Evolutionary conservation across 139 green algal genomes (phyloP), one percentile per base, ranked within the genome.

Genomic region (Medakamo hakoo): DNA sequence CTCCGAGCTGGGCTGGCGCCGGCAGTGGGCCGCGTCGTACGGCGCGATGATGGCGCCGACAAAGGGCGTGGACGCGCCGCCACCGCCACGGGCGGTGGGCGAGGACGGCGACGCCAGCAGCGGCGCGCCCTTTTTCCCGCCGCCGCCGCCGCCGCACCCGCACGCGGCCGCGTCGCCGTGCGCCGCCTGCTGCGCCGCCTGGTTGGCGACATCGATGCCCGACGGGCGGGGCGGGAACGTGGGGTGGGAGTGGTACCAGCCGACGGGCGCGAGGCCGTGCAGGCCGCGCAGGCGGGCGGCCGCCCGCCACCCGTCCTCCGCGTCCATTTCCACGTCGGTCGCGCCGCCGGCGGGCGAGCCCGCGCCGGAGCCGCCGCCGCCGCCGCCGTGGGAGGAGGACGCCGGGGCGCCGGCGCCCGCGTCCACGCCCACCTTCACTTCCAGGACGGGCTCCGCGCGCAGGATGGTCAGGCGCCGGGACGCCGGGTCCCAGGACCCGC

Each of bases 171-270:
- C 30, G 57, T 55, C 18, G 57, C 69, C 19, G 60, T 72, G 68
- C 40, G 70, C 64, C 31, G 68, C 59, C 68, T 83, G 68, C 62
- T 73, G 62, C n/a, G 68, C 65, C 22, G 72, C 68, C 70, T 88
- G 82, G 64, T 86, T 86, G 58, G 75, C 73, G 32, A 90, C 77
- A 70, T 91, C 84, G 25, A 89, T 82, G 49, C 68, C 65, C 49
- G 75, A 83, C 22, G 84, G 84, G 30, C 72, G 49, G 1, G 75
- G 60, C 3, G 71, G 58, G 66, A 87, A 88, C 56, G 65, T 78
- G 29, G 84, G 84, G 67, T 91, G 84, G 4, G 75, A 82, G 71
- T 88, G 82, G 66, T 91, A 91, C 73, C 80, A 85, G 23, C 84
- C 84, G 2, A 73, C 71, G 31, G 63, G 61, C 28, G 57, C 49